These are phyloP conservation scores for Dactylonectria macrodidyma DNA, from an alignment of 2,329 filamentous ascomycete genomes.

Conservation along the genomic window DNA sequence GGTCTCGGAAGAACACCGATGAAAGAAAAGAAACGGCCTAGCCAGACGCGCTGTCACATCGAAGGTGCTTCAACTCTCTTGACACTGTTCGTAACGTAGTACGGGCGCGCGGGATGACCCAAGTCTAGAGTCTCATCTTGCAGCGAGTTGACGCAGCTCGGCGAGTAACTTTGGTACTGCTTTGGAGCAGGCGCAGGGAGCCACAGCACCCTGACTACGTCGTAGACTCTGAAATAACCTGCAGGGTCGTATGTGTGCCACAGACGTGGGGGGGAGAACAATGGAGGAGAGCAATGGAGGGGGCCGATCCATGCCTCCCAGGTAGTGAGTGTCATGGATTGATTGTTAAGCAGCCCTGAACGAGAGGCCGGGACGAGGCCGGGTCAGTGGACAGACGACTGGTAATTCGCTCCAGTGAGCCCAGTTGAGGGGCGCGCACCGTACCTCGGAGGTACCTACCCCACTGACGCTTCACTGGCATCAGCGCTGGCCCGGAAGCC, in stretches of 20 bases:
- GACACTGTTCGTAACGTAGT: not conserved
- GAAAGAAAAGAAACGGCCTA: too few species aligned
- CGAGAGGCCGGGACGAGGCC: slow-evolving; percentile 6
- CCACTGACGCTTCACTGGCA: slow-evolving; percentile 12
- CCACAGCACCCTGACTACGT: not conserved
- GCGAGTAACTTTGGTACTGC: not conserved
- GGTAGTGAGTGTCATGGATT: slow-evolving; percentile 32
- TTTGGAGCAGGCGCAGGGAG: not conserved
- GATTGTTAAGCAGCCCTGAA: slow-evolving; percentile 45
- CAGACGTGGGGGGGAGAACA: slow-evolving; percentile 26
- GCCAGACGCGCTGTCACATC: not conserved
- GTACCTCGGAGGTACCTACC: slow-evolving; percentile 4
- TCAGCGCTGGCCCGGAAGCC: not conserved
- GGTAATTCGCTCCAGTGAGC: not conserved
- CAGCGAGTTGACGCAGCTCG: slow-evolving; percentile 2
- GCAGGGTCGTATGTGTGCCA: not conserved
- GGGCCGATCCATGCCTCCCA: slow-evolving; percentile 34
- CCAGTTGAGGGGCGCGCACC: too few species aligned
- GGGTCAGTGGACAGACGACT: slow-evolving; percentile 15
- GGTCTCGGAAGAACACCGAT: slow-evolving; percentile 29
- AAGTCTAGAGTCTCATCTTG: slow-evolving; percentile 10
- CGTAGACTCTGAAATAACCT: not conserved
- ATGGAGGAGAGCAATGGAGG: too few species aligned
- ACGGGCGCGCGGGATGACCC: not conserved
- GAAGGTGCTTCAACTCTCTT: not conserved